Conservation (phyloP, 2,329 filamentous ascomycete genomes). For the Apiospora koreana region DNA sequence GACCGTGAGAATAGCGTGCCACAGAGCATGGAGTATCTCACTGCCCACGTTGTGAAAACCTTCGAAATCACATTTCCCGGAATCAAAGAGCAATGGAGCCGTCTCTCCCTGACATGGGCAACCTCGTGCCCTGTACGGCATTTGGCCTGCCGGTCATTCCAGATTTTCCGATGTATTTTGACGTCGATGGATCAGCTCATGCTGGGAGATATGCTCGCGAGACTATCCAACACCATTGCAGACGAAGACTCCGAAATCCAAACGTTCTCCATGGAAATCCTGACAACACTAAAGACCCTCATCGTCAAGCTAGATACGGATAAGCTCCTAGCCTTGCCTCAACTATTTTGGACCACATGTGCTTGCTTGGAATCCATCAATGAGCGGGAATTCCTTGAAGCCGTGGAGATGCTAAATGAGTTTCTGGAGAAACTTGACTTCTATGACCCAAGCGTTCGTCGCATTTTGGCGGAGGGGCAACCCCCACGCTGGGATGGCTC, state of each 20-base stretch:
- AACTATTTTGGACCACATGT: conserved; percentile 97
- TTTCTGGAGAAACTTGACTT: conserved; percentile 85
- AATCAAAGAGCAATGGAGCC: conserved; percentile 89
- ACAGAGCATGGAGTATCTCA: conserved; percentile 81
- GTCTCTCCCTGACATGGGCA: conserved; percentile 89
- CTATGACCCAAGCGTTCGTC: conserved; percentile 66
- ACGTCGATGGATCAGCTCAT: conserved; percentile 89
- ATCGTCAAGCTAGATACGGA: conserved; percentile 80
- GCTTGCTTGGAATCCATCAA: conserved; percentile 97
- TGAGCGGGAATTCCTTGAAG: conserved; percentile 91
- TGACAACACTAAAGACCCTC: conserved; percentile 90
- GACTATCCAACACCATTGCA: conserved; percentile 94
- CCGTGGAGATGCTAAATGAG: conserved; percentile 86
- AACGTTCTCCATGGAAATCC: conserved; percentile 95
- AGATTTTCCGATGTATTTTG: conserved; percentile 92
- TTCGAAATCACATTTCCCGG: conserved; percentile 84
- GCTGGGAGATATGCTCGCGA: conserved; percentile 94
- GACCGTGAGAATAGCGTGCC: conserved; percentile 80
- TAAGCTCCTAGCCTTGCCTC: conserved; percentile 85
- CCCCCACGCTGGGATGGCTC: conserved; percentile 85
- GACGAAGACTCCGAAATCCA: conserved; percentile 94
- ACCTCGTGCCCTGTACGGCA: conserved; percentile 95
- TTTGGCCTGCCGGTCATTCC: conserved; percentile 93
- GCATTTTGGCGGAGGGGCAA: conserved; percentile 73
- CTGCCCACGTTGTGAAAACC: conserved; percentile 78